These are phyloP conservation scores for Lentinula raphanica DNA, from an alignment of 768 basidiomycete species.

Conservation along the genomic window DNA sequence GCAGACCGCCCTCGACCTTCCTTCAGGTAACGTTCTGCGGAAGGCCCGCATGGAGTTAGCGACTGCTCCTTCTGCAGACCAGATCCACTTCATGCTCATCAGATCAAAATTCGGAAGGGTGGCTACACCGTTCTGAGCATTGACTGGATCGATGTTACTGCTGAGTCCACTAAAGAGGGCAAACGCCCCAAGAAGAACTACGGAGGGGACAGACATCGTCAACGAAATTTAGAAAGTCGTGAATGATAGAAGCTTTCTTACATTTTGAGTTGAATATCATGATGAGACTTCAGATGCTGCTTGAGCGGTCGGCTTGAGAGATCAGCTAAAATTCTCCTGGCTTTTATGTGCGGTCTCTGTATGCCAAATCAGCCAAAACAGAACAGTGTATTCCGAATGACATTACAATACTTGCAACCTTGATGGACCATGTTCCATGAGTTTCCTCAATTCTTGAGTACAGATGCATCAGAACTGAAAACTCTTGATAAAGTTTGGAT, in stretches of 20 bases:
- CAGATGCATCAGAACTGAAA: too few relatives aligned
- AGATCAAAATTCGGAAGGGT: background rate
- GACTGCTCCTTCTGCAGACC: background rate
- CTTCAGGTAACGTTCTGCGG: background rate
- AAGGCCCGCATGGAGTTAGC: background rate
- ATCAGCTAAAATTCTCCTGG: background rate
- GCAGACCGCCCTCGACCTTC: background rate
- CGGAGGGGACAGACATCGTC: constrained; percentile 1
- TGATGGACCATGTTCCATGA: too few relatives aligned
- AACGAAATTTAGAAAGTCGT: background rate
- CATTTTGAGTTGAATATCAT: background rate
- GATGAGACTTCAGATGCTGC: background rate
- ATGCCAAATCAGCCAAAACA: too few relatives aligned
- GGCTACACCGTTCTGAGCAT: background rate
- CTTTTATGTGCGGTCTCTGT: background rate
- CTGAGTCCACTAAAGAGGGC: background rate
- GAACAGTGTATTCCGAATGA: too few relatives aligned
- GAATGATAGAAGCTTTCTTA: background rate
- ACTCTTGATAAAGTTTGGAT: too few relatives aligned
- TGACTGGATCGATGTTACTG: background rate
- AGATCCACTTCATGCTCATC: background rate
- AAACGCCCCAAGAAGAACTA: background rate
- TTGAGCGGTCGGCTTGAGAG: background rate
- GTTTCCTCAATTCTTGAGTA: too few relatives aligned
- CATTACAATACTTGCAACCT: too few relatives aligned